Evolutionary conservation across 2,329 filamentous ascomycete species (phyloP).

Genomic region (Allantophomopsis cytisporea): DNA sequence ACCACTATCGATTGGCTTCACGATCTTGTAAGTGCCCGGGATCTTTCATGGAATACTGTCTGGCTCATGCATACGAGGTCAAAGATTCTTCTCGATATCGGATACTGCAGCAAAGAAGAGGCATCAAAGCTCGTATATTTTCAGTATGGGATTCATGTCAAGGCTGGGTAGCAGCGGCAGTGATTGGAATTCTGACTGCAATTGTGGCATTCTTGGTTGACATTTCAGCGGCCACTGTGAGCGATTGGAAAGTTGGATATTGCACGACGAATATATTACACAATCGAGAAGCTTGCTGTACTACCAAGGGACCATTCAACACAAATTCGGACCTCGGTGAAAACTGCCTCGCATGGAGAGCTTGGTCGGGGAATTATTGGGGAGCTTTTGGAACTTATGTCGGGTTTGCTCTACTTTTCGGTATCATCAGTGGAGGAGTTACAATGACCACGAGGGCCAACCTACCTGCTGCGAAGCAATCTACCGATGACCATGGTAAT

Average conservation of each 20-base stretch:
- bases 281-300: constrained; percentile 35
- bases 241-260: constrained; percentile 43
- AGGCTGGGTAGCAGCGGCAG: constrained; percentile 38
- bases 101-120: constrained; percentile 24
- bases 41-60: no score
- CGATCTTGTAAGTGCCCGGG: constrained; percentile 27
- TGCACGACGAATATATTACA: constrained; percentile 29
- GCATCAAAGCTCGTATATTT: constrained; percentile 24
- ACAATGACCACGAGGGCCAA: constrained; percentile 34
- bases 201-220: constrained; percentile 41
- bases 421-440: constrained; percentile 30
- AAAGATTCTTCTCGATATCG: constrained; percentile 41
- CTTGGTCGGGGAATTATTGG: constrained; percentile 19
- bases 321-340: constrained; percentile 11
- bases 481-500: constrained; percentile 5
- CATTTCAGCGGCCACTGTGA: constrained; percentile 35
- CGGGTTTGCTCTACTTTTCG: constrained; percentile 31
- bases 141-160: constrained; percentile 33
- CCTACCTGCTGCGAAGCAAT: constrained; percentile 26
- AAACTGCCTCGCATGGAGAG: constrained; percentile 10
- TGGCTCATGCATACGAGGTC: constrained; percentile 20
- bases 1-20: constrained; percentile 50
- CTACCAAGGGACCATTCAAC: constrained; percentile 8
- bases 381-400: constrained; percentile 32
- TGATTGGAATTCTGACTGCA: constrained; percentile 40